phyloP scores from a whole-genome alignment of 2,329 filamentous ascomycete species.

The Aspergillus chevalieri region DNA sequence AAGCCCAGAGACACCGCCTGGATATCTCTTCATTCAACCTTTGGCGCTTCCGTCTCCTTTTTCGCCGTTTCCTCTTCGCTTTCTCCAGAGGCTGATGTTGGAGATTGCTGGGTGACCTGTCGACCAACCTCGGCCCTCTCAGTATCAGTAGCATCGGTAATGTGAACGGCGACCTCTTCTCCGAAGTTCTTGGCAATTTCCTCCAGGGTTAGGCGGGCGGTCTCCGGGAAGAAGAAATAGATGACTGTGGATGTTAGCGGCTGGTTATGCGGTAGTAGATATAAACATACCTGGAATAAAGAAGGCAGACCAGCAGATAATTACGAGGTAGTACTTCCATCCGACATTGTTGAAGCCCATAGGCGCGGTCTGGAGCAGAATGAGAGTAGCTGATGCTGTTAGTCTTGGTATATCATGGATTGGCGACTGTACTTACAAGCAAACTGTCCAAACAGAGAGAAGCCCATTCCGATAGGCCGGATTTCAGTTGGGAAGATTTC shows the following conservation, averaged over 20 bases:
- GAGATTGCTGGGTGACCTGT: constrained; percentile 11
- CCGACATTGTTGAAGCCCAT: constrained; percentile 40
- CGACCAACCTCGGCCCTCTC: constrained; percentile 19
- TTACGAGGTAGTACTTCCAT: constrained; percentile 48
- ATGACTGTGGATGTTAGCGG: constrained; percentile 25
- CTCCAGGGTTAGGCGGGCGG: constrained; percentile 39
- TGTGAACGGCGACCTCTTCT: constrained; percentile 45
- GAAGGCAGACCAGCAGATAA: constrained; percentile 40
- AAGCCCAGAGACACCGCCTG: background rate
- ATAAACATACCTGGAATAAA: constrained; percentile 32
- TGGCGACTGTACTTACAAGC: constrained; percentile 21
- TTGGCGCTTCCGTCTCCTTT: background rate
- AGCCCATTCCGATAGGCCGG: constrained; percentile 48
- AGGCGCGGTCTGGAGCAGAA: constrained; percentile 44
- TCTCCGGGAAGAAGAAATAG: constrained; percentile 43
- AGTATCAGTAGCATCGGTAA: constrained; percentile 40
- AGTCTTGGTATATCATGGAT: background rate
- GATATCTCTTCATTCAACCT: background rate
- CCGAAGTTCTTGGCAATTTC: constrained; percentile 45
- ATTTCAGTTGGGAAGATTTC: constrained; percentile 48
- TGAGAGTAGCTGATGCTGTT: constrained; percentile 34
- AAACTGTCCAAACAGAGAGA: constrained; percentile 48
- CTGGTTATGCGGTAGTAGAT: background rate
- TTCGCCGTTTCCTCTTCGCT: background rate
- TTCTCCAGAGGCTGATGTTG: background rate